Base-by-base conservation (phyloP, 495 filamentous ascomycete genomes). In the Hyaloscypha finlandica region DNA sequence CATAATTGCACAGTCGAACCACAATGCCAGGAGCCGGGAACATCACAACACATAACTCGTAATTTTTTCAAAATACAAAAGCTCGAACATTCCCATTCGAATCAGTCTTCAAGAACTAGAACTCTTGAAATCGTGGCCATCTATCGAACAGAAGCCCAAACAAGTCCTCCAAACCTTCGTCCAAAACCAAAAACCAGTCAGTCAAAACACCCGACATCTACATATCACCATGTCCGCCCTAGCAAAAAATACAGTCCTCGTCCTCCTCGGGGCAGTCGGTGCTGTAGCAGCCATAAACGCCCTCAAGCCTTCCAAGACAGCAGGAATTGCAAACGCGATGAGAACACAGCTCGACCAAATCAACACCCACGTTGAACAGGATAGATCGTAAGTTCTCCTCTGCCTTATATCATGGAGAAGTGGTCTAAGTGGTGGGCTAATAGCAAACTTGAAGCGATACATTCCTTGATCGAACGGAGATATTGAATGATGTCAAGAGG, bases 381-480 rank as follows among this genome's bases (percentile, higher is more conserved):
- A 66, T 39, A 22, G 52, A 20, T 9, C 6, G 64, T 60, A 66
- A 52, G 54, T 35, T 25, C 29, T n/a, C 52, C n/a, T n/a, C n/a
- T n/a, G n/a, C n/a, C n/a, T 20, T 42, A 1, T 63, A 4, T 11
- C 9, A 48, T 14, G 42, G 14, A 48, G 42, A 3, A 4, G 42
- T 6, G 12, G 16, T 48, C 42, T 48, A 48, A 48, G 42, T 48
- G 16, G 4, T 37, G 16, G 16, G 42, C 42, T 48, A 19, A 48
- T 48, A 48, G 42, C 8, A 14, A 48, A 19, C 42, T 48, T 48
- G 16, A 30, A 56, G 62, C 20, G 51, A 62, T 62, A 67, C 59
- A 16, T 8, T 67, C 2, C 32, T 67, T 22, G 65, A 67, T 63
- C 65, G 65, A 32, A 56, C 29, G 12, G 12, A 67, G 39, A 25